Evolutionary conservation across 176 grass and related monocot genomes (phyloP).

Genomic region (Aegilops sharonensis): DNA sequence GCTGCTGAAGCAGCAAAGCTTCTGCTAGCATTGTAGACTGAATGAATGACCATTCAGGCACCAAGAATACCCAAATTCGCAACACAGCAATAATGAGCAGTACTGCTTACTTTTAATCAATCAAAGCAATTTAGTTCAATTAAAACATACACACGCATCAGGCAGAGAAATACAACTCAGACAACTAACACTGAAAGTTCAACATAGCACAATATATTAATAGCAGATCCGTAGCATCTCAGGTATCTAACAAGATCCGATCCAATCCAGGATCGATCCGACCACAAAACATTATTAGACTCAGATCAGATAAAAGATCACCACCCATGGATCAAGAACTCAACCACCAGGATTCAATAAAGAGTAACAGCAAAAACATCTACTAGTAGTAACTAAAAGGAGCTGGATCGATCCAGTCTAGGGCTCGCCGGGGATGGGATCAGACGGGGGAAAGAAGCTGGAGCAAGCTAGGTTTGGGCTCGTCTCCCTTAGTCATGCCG

Average conservation of each 20-base stretch:
- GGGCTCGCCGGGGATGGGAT: neutral
- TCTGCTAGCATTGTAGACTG: neutral
- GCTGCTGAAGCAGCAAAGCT: neutral
- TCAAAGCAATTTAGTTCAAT: neutral
- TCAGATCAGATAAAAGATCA: neutral
- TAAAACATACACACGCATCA: neutral
- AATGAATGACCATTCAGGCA: neutral
- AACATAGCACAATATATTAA: neutral
- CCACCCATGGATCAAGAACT: neutral
- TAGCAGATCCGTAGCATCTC: constrained; percentile 20
- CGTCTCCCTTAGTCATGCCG: constrained; percentile 69
- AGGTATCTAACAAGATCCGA: neutral
- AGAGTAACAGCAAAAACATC: neutral
- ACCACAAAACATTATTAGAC: constrained; percentile 28
- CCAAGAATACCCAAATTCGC: neutral
- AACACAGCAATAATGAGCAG: neutral
- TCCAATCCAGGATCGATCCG: constrained; percentile 8
- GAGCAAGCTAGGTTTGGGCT: constrained; percentile 58
- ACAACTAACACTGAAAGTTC: neutral
- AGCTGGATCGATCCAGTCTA: constrained; percentile 18
- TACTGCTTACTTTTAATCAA: neutral
- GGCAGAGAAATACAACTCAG: neutral
- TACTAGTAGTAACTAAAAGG: neutral
- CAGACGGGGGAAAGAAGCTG: constrained; percentile 77
- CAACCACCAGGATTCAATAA: constrained; percentile 1